phyloP scores from a whole-genome alignment of 2,329 filamentous ascomycete species.

The Talaromyces sp. region DNA sequence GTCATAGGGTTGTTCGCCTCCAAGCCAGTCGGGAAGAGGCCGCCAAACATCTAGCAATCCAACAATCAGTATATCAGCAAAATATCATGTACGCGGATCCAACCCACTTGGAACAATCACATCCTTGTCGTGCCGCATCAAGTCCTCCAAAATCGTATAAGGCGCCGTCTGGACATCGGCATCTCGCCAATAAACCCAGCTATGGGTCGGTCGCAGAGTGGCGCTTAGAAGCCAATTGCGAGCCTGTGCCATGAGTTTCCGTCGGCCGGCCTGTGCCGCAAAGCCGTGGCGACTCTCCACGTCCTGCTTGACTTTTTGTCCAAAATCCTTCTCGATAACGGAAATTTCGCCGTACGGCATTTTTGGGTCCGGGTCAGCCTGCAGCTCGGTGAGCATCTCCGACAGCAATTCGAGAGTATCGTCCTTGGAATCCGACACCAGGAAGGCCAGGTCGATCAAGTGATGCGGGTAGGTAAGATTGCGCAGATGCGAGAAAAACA shows the following conservation, averaged over 20 bases:
- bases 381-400: slow-evolving; percentile 69
- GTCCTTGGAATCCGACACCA: slow-evolving; percentile 97
- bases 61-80: background rate
- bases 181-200: slow-evolving; percentile 99
- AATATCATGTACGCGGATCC: background rate
- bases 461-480: slow-evolving; percentile 98
- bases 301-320: slow-evolving; percentile 95
- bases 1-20: slow-evolving; percentile 96
- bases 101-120: slow-evolving; percentile 97
- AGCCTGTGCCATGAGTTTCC: slow-evolving; percentile 97
- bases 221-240: slow-evolving; percentile 95
- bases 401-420: slow-evolving; percentile 73
- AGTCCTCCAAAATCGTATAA: slow-evolving; percentile 90
- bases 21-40: slow-evolving; percentile 97
- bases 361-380: slow-evolving; percentile 70
- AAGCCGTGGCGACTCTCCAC: slow-evolving; percentile 97
- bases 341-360: slow-evolving; percentile 93
- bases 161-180: slow-evolving; percentile 97
- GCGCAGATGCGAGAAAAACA: slow-evolving; percentile 97
- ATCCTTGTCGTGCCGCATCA: slow-evolving; percentile 99
- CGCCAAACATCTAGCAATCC: slow-evolving; percentile 82
- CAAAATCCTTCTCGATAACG: slow-evolving; percentile 98
- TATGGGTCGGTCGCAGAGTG: slow-evolving; percentile 87
- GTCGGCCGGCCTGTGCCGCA: slow-evolving; percentile 83
- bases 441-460: slow-evolving; percentile 90